Base-by-base conservation (phyloP, 1,284 basidiomycete species). In the Trametes hirsuta region DNA sequence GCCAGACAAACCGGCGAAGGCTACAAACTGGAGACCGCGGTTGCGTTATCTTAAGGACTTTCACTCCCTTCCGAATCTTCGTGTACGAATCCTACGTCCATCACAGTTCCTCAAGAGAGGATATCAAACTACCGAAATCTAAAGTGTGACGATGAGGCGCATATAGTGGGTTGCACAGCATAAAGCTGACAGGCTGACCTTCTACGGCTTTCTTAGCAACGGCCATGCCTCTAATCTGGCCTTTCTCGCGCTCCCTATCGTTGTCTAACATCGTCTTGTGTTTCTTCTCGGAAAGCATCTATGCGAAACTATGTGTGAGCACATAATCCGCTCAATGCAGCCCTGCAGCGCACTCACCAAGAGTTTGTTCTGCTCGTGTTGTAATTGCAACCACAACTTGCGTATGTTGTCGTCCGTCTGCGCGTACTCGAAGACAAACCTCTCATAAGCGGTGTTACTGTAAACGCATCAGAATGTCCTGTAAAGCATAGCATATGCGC, bases 171-270 rank as follows among this genome's bases (percentile, higher is more conserved):
- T 6, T 6, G 8, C 44, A 2, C 6, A 2, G 1, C 34, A 21
- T 18, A 10, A n/a, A 39, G 2, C n/a, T 10, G 34, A 22, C n/a
- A 41, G 18, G 49, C 66, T 36, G n/a, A 70, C 71, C 71, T 65
- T 68, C 68, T 3, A 71, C 68, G 3, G 71, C 70, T 49, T 69
- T 71, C 63, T 73, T 73, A 1, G 69, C 62, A 3, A 67, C 66
- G 3, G 70, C 70, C 70, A 73, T 69, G 0, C 70, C 71, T 46
- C 68, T 63, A 10, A 73, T 66, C 44, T 72, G 70, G 0, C 68
- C 70, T 36, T 64, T 64, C 63, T 72, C 71, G 22, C 71, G 58
- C 18, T 61, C 66, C 10, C 59, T 50, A 37, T 73, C 70, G 25
- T 48, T 61, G 6, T 64, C 66, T 6, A 49, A 15, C n/a, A 64